Evolutionary conservation across 2,329 filamentous ascomycete genomes (phyloP).

Genomic region (Aspergillus ochraceus): DNA sequence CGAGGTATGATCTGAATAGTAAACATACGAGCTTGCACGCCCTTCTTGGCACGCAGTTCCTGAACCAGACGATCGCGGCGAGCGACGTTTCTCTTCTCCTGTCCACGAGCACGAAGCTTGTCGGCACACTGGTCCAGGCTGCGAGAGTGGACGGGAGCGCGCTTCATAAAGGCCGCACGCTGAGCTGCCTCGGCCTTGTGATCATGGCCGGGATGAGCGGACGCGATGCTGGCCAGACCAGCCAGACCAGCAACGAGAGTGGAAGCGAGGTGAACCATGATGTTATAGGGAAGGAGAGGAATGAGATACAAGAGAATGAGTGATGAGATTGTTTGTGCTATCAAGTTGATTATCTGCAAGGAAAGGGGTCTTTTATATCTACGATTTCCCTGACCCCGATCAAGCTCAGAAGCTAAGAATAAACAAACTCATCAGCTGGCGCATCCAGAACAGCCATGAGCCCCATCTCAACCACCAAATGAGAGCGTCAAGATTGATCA

Average conservation of each 20-base stretch:
- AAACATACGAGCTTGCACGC: constrained; percentile 28
- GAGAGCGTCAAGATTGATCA: background rate
- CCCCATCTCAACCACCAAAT: background rate
- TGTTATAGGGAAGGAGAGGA: background rate
- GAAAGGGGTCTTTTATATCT: background rate
- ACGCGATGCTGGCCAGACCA: constrained; percentile 26
- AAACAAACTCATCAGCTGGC: background rate
- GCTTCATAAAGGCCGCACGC: constrained; percentile 49
- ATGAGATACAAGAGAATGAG: background rate
- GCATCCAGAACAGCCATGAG: background rate
- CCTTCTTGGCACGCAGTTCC: constrained; percentile 46
- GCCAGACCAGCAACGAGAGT: constrained; percentile 23
- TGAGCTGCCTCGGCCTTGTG: constrained; percentile 50
- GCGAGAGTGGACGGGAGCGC: constrained; percentile 37
- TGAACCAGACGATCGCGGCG: constrained; percentile 47
- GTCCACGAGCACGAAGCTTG: constrained; percentile 50
- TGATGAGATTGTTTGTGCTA: background rate
- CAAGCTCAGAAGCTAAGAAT: background rate
- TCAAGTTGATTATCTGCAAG: background rate
- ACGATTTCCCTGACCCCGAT: background rate
- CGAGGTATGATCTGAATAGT: background rate
- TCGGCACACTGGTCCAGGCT: constrained; percentile 50
- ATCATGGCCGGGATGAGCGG: constrained; percentile 53
- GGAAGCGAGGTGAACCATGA: constrained; percentile 19
- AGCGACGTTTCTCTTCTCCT: constrained; percentile 44